Evolutionary conservation across 176 grass and related monocot species (phyloP), one percentile per base, ranked within the genome.

Genomic region (Saccharum spontaneum): DNA sequence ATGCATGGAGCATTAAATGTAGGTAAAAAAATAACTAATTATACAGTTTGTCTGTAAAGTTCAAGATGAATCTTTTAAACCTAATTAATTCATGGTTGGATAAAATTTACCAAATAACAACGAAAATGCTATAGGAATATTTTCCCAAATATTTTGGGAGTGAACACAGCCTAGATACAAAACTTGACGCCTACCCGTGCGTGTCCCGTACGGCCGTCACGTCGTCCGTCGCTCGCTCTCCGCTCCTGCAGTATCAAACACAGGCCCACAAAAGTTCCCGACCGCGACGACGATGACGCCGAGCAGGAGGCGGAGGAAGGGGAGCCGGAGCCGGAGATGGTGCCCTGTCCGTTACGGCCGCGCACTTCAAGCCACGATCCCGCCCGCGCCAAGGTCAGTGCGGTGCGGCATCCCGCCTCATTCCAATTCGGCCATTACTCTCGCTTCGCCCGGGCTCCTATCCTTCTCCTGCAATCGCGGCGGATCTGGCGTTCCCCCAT

Each of bases 311-410:
- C 17, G 50, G 38, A 12, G 64, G 77, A 26, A 41, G 17, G 12
- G 48, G 73, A 43, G 64, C 22, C 8, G 75, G 78, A 67, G 34
- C 0, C 0, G 39, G 52, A 7, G 50, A 3, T 5, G 50, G 13
- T 62, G 23, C 54, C 54, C 9, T 33, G 13, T 43, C 40, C 38
- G 33, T 14, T 70, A 15, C 79, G 3, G 30, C 79, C 14, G 54
- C 40, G 24, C 55, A 17, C 33, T 61, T 52, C 40, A 11, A 33
- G 65, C 37, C 52, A 23, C 37, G 9, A 31, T 62, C 26, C 55
- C 9, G 11, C 3, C 71, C 76, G 77, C 43, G 49, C 69, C 8
- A 12, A 82, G 85, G 85, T 87, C 67, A 73, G 62, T 69, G 78
- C 78, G 78, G 18, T 46, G 78, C 78, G 78, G 18, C 23, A 16